Evolutionary conservation across 805 yeast genomes (phyloP), one percentile per base, ranked within the genome.

Genomic region (Wickerhamiella kurtzmanii): DNA sequence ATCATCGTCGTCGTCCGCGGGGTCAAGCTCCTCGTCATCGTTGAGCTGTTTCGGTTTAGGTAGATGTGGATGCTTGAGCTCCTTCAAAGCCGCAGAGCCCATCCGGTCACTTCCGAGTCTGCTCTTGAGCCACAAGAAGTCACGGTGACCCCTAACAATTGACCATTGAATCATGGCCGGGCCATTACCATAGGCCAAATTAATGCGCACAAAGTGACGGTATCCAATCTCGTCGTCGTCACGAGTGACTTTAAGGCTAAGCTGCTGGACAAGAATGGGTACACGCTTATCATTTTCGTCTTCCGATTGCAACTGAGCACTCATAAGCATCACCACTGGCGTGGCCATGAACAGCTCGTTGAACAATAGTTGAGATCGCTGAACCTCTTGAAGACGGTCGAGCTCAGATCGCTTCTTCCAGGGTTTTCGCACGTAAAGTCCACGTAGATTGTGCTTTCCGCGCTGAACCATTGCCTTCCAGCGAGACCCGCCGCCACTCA

Each of bases 161-260:
- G 80, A 69, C 98, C 98, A 92, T 55, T 76, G 75, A 55, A 87
- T 67, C 46, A 87, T 66, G 47, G 79, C 76, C 4, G 77, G 75
- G 1, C 95, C 95, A 28, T 87, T 76, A 4, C 97, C 98, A 59
- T 92, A 92, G 59, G 88, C 95, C 41, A 92, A 67, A 43, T 81
- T 83, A n/a, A 92, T 67, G 49, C 74, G 69, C 54, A 75, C 82
- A 46, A 53, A 41, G 35, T 69, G 73, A 48, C 64, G 62, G 37
- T 49, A 49, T 43, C 67, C 68, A 63, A 62, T 45, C 55, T 68
- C 48, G 52, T 77, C 79, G 15, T 52, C 53, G 15, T 53, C 47
- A 15, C 45, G 41, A 38, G 73, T 63, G 3, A 92, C 70, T 39
- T 73, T 71, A 38, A 87, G 69, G 4, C 85, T 81, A 20, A 92